Base-by-base conservation (phyloP, 2,329 filamentous ascomycete genomes). In the Zasmidium angulare region DNA sequence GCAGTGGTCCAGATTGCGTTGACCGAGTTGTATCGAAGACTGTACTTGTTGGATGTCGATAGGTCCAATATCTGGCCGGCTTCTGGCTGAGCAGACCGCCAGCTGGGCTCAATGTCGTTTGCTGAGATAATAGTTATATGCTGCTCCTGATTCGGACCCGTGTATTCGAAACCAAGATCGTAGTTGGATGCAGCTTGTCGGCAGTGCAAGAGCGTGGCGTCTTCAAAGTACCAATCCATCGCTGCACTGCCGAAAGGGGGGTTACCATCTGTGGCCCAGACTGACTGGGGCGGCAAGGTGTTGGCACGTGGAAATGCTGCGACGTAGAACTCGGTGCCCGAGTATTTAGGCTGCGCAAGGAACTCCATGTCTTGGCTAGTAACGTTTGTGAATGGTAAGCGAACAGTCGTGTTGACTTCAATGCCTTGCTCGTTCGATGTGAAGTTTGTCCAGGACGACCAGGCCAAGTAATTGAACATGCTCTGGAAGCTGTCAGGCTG, bases 201-300 rank as follows among this genome's bases (percentile, higher is more conserved):
- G 46, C 60, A 63, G 2, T 43, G 46, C 1, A 63, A 26, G 20
- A 57, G 24, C 2, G 57, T 63, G 4, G 57, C 50, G 24, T 49
- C 29, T 1, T 50, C 53, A 20, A 55, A 55, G 12, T 55, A 60
- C 57, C 57, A 60, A n/a, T 63, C 54, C 31, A 60, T 58, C n/a
- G 36, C 36, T 43, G 11, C 12, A 9, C 4, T 3, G n/a, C 36
- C 36, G n/a, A 43, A 43, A 10, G 36, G 26, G 11, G 26, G 26
- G 11, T 11, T 19, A 43, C 36, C 36, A 43, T 17, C n/a, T 19
- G 36, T 43, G 36, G 6, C 36, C 36, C 36, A 43, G 11, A 43
- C 36, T 14, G 12, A 10, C 3, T 17, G 36, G 12, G 36, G 36
- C 36, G 36, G 36, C 36, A 43, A 9, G 6, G 36, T 43, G 36